Evolutionary conservation across 2,329 filamentous ascomycete genomes (phyloP).

Genomic region (Cryphonectria nitschkei): DNA sequence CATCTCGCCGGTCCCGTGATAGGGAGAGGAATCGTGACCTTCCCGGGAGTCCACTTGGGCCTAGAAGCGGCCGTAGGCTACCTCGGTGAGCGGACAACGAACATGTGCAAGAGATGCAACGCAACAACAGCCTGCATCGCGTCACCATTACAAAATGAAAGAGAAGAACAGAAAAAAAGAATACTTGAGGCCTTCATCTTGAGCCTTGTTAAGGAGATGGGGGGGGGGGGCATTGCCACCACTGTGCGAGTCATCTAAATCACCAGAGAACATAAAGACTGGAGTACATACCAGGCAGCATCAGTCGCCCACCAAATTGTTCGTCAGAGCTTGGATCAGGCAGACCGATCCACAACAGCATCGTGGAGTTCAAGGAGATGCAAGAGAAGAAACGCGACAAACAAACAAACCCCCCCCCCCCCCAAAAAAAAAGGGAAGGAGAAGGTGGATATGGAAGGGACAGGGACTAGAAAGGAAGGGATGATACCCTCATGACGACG

Average conservation of each 20-base stretch:
- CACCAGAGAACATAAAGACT: not conserved
- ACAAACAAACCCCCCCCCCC: too few relatives aligned
- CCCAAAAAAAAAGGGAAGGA: too few relatives aligned
- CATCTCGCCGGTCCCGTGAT: not conserved
- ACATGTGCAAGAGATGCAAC: not conserved
- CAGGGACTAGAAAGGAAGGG: constrained; percentile 10
- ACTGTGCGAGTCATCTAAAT: not conserved
- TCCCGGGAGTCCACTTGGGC: not conserved
- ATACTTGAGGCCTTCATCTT: not conserved
- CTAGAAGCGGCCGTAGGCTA: constrained; percentile 10
- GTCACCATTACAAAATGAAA: not conserved
- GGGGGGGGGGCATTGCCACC: not conserved
- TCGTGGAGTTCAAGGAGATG: constrained; percentile 17
- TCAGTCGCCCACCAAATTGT: not conserved
- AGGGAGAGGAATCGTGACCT: not conserved
- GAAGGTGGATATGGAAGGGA: not conserved
- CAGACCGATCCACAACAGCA: constrained; percentile 15
- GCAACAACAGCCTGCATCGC: not conserved
- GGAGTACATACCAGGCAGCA: not conserved
- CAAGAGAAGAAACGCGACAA: not conserved
- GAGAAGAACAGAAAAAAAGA: too few relatives aligned
- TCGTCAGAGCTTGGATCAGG: constrained; percentile 8
- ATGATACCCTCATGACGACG: constrained; percentile 20
- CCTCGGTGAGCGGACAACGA: not conserved
- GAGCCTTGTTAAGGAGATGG: too few relatives aligned